Evolutionary conservation across 1,284 basidiomycete genomes (phyloP).

Genomic region (Agroathelia rolfsii): DNA sequence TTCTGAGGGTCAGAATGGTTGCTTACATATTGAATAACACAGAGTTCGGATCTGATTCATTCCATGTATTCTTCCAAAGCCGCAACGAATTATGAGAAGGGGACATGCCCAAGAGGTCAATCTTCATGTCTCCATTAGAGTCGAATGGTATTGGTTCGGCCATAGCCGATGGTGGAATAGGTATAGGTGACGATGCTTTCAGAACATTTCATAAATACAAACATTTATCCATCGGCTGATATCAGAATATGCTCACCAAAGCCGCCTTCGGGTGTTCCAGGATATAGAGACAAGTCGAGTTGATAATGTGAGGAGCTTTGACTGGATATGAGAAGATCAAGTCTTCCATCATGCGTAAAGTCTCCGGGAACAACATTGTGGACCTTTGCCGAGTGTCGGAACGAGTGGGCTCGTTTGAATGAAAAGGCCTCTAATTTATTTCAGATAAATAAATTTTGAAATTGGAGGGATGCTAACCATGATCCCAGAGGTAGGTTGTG

Average conservation of each 20-base stretch:
- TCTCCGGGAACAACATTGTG: slow-evolving; percentile 87
- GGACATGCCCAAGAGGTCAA: slow-evolving; percentile 76
- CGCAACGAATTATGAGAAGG: slow-evolving; percentile 36
- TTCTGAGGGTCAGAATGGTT: slow-evolving; percentile 2
- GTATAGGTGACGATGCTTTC: slow-evolving; percentile 32
- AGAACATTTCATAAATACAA: slow-evolving; percentile 2
- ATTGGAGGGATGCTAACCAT: slow-evolving; percentile 39
- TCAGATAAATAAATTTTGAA: not conserved
- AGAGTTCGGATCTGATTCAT: slow-evolving; percentile 38
- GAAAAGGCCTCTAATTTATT: slow-evolving; percentile 43
- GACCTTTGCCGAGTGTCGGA: slow-evolving; percentile 46
- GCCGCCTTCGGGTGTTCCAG: slow-evolving; percentile 49
- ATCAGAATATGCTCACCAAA: slow-evolving; percentile 45
- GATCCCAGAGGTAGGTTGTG: slow-evolving; percentile 76
- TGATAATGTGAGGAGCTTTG: slow-evolving; percentile 36
- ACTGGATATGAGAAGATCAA: slow-evolving; percentile 87
- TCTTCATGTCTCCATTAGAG: slow-evolving; percentile 78
- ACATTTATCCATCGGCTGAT: slow-evolving; percentile 20
- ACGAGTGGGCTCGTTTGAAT: slow-evolving; percentile 45
- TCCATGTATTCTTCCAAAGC: slow-evolving; percentile 75
- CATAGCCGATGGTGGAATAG: slow-evolving; percentile 52
- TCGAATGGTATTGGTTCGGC: slow-evolving; percentile 85
- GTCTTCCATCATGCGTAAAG: slow-evolving; percentile 83
- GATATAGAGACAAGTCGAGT: slow-evolving; percentile 61
- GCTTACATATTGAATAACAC: slow-evolving; percentile 55